Conservation (phyloP, 1,139 yeast species). For the Taiozyma sp. region DNA sequence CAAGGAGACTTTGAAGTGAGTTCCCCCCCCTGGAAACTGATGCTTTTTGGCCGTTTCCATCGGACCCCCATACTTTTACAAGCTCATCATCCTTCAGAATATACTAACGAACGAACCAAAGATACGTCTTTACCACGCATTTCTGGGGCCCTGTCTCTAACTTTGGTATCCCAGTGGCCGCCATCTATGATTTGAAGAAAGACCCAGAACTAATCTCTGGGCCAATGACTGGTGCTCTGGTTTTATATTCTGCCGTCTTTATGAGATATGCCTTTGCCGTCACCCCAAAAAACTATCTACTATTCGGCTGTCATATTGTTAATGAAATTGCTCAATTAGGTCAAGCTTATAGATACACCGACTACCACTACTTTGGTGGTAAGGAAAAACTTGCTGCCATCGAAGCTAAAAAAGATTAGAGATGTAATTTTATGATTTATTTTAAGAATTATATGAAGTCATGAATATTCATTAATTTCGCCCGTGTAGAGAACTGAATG, state of each 20-base stretch:
- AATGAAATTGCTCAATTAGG: conserved; percentile 85
- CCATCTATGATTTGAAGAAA: conserved; percentile 85
- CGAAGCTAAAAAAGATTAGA: not conserved
- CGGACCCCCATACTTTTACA: not conserved
- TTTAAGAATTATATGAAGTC: not conserved
- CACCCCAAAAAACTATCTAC: conserved; percentile 79
- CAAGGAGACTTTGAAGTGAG: conserved; percentile 50
- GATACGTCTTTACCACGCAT: conserved; percentile 53
- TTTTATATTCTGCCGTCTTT: conserved; percentile 81
- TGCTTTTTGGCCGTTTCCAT: not conserved
- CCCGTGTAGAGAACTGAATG: no score
- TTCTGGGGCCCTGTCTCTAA: conserved; percentile 91
- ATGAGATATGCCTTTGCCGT: conserved; percentile 86
- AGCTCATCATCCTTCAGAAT: no score
- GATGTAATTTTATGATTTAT: not conserved
- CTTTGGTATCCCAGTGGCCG: conserved; percentile 97
- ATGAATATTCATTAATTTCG: not conserved
- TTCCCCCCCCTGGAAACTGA: not conserved
- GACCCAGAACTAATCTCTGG: conserved; percentile 92
- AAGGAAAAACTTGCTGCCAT: conserved; percentile 7
- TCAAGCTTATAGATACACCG: conserved; percentile 78
- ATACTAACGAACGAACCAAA: conserved; percentile 1
- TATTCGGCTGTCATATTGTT: conserved; percentile 89
- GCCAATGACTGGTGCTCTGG: conserved; percentile 91
- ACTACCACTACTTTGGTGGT: conserved; percentile 50